Percentiles rank a stretch among this genome's conserved stretches.
Evolutionary conservation across 495 filamentous ascomycete species (phyloP).

Genomic region (Aspergillus indologenus): DNA sequence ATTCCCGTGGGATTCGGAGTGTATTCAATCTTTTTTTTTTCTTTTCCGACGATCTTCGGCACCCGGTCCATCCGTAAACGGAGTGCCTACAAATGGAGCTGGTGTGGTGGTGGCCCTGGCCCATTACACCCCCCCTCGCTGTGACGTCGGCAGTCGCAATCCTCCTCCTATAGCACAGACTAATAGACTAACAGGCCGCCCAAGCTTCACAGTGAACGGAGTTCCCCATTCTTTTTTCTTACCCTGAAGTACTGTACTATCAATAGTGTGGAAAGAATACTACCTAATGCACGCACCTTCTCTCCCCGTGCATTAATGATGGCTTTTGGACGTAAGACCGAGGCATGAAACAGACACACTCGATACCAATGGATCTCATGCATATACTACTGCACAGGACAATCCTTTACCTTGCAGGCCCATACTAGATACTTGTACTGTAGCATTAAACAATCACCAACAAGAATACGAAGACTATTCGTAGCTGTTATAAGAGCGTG

Average conservation of each 20-base stretch:
- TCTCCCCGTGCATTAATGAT: background rate
- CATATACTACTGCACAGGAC: no score
- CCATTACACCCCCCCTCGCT: background rate
- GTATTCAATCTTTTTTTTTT: background rate
- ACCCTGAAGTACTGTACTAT: no score
- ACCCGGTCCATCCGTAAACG: slow-evolving; percentile 18
- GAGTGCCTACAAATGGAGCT: slow-evolving; percentile 8
- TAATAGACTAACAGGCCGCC: background rate
- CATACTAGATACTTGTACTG: no score
- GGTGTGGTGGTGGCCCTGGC: slow-evolving; percentile 7
- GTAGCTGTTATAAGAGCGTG: no score
- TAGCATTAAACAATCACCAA: no score
- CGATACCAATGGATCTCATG: background rate
- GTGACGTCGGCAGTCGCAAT: slow-evolving; percentile 11
- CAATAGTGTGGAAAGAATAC: no score
- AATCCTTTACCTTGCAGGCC: no score
- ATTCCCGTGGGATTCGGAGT: background rate
- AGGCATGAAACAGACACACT: background rate
- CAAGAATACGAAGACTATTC: no score
- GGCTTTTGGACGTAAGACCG: background rate
- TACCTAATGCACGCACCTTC: no score
- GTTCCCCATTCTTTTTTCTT: background rate
- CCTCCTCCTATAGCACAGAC: slow-evolving; percentile 9
- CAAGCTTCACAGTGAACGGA: background rate
- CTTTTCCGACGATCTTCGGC: slow-evolving; percentile 17